Base-by-base conservation (phyloP, 78 protist genomes). In the Trichosphaerium sp. region DNA sequence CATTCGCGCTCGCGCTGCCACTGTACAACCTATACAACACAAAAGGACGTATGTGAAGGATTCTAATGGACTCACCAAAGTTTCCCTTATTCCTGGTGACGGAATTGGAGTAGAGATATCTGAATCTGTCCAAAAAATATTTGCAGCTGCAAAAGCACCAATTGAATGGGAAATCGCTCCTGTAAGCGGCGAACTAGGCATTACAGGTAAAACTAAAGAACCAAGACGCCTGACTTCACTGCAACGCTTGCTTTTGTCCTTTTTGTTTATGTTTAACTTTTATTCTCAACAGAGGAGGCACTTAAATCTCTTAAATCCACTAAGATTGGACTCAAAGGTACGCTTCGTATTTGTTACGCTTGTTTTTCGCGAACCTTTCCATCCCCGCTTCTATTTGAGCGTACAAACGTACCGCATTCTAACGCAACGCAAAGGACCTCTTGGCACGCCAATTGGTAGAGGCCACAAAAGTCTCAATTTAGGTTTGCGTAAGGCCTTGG, bases 41-140 rank as follows among this genome's bases (percentile, higher is more conserved):
- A n/a, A n/a, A n/a, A n/a, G n/a, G n/a, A n/a, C n/a, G n/a, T n/a
- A n/a, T n/a, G n/a, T n/a, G n/a, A n/a, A 35, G 4, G 32, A 21
- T 10, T 49, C 7, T 39, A 34, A 35, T 28, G 39, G 15, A 23
- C 44, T 28, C 43, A 71, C 25, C 23, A 72, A 4, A 29, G 84
- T 80, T 15, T 59, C 80, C 21, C 51, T 83, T 32, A 56, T 83
- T 28, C 83, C 82, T 25, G 83, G 88, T 43, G 86, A 87, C 59
- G 87, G 92, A 38, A 81, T 82, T 56, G 92, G 92, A 15, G 83
- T 83, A 51, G 92, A 87, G 76, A 87, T 87, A 65, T 35, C 92
- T 29, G 79, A 60, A 11, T 74, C 92, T 28, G 85, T 81, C 65
- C 58, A 71, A 77, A 49, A 52, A 18, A 68, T 86, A 15, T 86